Evolutionary conservation across 805 yeast species (phyloP).

Genomic region (Saccharomycopsis schoenii): DNA sequence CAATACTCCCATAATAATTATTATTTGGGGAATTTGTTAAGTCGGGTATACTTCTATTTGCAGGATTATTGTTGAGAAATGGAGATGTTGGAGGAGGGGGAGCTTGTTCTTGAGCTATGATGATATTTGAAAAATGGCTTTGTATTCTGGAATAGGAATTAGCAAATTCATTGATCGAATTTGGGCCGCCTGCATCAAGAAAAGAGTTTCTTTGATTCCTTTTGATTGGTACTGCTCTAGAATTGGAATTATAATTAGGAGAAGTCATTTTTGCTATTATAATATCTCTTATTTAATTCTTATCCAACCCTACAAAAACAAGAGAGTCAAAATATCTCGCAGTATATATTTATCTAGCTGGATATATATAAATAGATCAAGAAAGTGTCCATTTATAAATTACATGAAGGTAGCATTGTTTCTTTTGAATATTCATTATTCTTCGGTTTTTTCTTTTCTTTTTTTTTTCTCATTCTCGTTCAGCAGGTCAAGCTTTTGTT

Average conservation of each 20-base stretch:
- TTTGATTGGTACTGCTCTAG: constrained; percentile 5
- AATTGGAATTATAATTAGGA: background rate
- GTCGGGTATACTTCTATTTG: background rate
- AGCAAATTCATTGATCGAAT: constrained; percentile 30
- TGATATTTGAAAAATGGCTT: constrained; percentile 12
- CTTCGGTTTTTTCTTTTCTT: background rate
- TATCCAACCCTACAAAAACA: too few species aligned
- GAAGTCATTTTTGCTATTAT: background rate
- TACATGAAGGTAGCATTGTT: too few species aligned
- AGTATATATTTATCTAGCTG: too few species aligned
- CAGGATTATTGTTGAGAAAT: background rate
- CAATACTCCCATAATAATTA: constrained; percentile 1
- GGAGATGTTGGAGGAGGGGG: background rate
- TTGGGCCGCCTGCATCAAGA: constrained; percentile 29
- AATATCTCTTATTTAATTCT: too few species aligned
- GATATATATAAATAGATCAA: too few species aligned
- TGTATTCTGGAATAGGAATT: constrained; percentile 21
- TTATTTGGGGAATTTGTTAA: background rate
- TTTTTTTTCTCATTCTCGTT: background rate
- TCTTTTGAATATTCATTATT: background rate
- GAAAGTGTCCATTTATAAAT: too few species aligned
- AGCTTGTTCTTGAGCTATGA: constrained; percentile 11
- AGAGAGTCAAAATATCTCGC: too few species aligned
- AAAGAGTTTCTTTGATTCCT: constrained; percentile 26
- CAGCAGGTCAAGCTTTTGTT: background rate